Base-by-base conservation (phyloP, 2,329 filamentous ascomycete genomes). In the Macrophomina tecta region DNA sequence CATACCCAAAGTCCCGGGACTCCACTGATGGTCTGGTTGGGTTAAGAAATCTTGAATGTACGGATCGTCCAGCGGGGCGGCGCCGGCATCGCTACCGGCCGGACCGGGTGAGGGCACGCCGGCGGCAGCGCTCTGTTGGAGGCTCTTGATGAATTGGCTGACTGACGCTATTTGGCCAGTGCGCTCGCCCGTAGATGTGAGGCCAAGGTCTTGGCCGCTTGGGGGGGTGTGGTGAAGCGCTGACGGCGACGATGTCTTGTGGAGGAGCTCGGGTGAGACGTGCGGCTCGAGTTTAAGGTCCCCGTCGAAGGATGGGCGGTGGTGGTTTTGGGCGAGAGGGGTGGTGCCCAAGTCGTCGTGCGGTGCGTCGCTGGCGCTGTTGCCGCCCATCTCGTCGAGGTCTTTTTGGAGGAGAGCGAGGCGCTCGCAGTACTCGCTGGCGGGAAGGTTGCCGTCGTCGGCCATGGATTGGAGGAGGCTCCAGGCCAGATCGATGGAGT, bases 401-500 rank as follows among this genome's bases (percentile, higher is more conserved):
- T 67, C 65, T 32, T 67, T 67, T 30, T 67, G 65, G n/a, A 67
- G 56, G 30, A 67, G 28, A 4, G 58, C 67, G 6, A 74, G 69
- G 16, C 70, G 68, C 1, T 70, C 70, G 56, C 76, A 81, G 2
- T 81, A 71, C 0, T 74, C 73, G n/a, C 64, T 69, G 11, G 73
- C 73, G 1, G 73, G 72, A 9, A 74, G 65, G 53, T 74, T 74
- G 9, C 78, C 79, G 14, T 77, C 78, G 1, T 80, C 77, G 0
- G 80, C 72, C 79, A 82, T 81, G 6, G 72, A 73, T 18, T 75
- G 70, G 5, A 74, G 67, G 4, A 74, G 68, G 2, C 66, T 68
- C 16, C 67, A 61, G 4, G 70, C 69, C 34, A 73, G 62, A 14
- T 68, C 69, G 42, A 72, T 70, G 3, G 71, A 68, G 38, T 74